Conservation (phyloP, 1,139 yeast genomes). For the Hansenula sp. region DNA sequence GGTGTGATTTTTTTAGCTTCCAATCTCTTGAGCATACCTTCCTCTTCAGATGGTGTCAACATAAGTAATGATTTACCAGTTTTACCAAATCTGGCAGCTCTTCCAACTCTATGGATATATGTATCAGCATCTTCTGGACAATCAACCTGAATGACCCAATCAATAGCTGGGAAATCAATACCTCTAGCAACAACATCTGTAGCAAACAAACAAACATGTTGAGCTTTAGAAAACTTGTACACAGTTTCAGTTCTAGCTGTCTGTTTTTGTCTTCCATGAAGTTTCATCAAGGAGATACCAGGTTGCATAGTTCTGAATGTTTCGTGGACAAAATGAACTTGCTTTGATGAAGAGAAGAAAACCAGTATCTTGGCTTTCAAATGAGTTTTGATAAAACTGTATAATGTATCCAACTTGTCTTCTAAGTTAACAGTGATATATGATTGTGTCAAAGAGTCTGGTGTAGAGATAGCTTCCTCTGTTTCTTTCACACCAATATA, state of each 20-base stretch:
- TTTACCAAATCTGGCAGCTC: constrained; percentile 93
- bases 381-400: constrained; percentile 89
- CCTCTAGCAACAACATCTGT: constrained; percentile 98
- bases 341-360: constrained; percentile 88
- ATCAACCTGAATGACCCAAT: constrained; percentile 95
- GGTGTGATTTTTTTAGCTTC: constrained; percentile 62
- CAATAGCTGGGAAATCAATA: constrained; percentile 93
- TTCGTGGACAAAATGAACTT: constrained; percentile 91
- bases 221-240: constrained; percentile 78
- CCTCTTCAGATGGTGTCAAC: constrained; percentile 81
- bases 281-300: constrained; percentile 86
- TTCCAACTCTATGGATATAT: constrained; percentile 93
- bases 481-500: constrained; percentile 59
- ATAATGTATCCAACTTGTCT: constrained; percentile 80
- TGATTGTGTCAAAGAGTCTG: constrained; percentile 79
- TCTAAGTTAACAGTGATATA: constrained; percentile 67
- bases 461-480: constrained; percentile 56
- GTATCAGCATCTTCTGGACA: constrained; percentile 96
- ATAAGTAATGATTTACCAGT: constrained; percentile 81
- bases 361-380: constrained; percentile 81
- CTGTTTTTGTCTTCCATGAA: constrained; percentile 95
- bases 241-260: constrained; percentile 89
- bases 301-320: constrained; percentile 90
- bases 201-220: constrained; percentile 85
- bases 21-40: constrained; percentile 66